phyloP scores from a whole-genome alignment of 2,329 filamentous ascomycete genomes.

The Trichoderma endophyticum region DNA sequence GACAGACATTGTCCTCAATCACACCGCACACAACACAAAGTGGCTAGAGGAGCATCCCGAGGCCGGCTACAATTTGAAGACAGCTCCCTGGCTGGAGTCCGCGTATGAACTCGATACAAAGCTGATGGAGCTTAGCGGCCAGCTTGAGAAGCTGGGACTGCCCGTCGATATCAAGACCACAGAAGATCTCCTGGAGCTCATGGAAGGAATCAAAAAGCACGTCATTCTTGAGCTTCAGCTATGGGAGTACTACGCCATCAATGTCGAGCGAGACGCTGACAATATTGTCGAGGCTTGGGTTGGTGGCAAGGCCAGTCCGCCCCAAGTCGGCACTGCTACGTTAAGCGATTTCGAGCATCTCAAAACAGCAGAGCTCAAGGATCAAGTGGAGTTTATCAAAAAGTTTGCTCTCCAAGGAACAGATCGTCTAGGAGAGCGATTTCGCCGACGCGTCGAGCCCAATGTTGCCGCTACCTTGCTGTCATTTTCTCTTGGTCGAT shows the following conservation, averaged over 20 bases:
- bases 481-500: slow-evolving; percentile 53
- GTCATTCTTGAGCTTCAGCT: slow-evolving; percentile 75
- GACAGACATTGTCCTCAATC: slow-evolving; percentile 97
- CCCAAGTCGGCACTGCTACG: slow-evolving; percentile 39
- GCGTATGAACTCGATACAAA: slow-evolving; percentile 61
- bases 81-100: slow-evolving; percentile 73
- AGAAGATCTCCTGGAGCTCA: slow-evolving; percentile 74
- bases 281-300: slow-evolving; percentile 71
- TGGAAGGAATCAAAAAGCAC: slow-evolving; percentile 78
- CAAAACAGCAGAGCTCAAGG: slow-evolving; percentile 42
- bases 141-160: slow-evolving; percentile 67
- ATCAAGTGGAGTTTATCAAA: slow-evolving; percentile 61
- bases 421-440: slow-evolving; percentile 77
- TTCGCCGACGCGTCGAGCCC: slow-evolving; percentile 69
- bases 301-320: slow-evolving; percentile 53
- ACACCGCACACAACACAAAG: slow-evolving; percentile 91
- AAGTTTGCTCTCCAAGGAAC: slow-evolving; percentile 67
- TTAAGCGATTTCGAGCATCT: slow-evolving; percentile 43
- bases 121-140: slow-evolving; percentile 72
- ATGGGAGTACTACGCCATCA: slow-evolving; percentile 90
- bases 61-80: slow-evolving; percentile 89
- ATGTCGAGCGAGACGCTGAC: slow-evolving; percentile 70
- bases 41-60: slow-evolving; percentile 96
- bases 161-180: slow-evolving; percentile 68
- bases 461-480: slow-evolving; percentile 59